These are phyloP conservation scores for Yamadazyma spencermartinsiae DNA, from an alignment of 1,139 yeast species.

Conservation along the genomic window DNA sequence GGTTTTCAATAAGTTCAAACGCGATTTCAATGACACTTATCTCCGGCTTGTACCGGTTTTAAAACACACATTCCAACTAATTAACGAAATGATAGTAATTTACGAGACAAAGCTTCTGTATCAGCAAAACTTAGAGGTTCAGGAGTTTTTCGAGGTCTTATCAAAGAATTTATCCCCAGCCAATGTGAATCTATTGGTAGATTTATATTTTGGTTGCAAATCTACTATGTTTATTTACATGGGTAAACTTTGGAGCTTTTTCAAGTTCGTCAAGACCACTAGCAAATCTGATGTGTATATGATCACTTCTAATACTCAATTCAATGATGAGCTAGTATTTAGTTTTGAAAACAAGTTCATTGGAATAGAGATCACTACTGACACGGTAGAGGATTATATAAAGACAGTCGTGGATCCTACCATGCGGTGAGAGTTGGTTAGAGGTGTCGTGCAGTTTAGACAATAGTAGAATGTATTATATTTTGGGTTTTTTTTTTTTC, in stretches of 20 bases:
- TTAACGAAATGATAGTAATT: conserved; percentile 12
- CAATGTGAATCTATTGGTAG: conserved; percentile 20
- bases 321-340: conserved; percentile 25
- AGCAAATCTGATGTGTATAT: conserved; percentile 11
- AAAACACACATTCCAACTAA: conserved; percentile 10
- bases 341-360: conserved; percentile 17
- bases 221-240: conserved; percentile 28
- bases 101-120: conserved; percentile 3
- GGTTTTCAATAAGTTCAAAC: conserved; percentile 12
- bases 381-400: conserved; percentile 27
- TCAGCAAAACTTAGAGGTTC: conserved; percentile 5
- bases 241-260: conserved; percentile 29
- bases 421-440: background rate
- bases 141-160: conserved; percentile 11
- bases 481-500: too few species aligned
- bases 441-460: background rate
- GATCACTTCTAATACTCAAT: conserved; percentile 20
- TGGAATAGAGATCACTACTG: conserved; percentile 25
- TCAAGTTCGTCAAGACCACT: conserved; percentile 21
- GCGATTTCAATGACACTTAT: conserved; percentile 10
- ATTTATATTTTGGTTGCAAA: conserved; percentile 31
- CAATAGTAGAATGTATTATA: background rate
- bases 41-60: conserved; percentile 11
- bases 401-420: conserved; percentile 17
- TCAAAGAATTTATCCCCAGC: conserved; percentile 9